Evolutionary conservation across 179 eudicot genomes (phyloP).

Genomic region (Camellia oleifera): DNA sequence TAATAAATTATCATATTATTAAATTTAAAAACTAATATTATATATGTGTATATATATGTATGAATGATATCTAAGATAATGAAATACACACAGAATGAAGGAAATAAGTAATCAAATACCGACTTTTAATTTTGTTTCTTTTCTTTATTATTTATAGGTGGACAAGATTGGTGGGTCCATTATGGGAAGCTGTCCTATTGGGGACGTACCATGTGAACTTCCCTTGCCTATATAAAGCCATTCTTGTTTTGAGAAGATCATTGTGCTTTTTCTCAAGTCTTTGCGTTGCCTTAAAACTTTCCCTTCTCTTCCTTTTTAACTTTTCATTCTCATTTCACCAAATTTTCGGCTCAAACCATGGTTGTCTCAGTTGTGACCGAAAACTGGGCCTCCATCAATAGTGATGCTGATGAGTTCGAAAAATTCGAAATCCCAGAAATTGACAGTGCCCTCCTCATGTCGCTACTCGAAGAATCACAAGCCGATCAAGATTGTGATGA

Average conservation of each 20-base stretch:
- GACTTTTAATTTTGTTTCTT: background rate
- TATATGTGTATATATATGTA: too few relatives aligned
- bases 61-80: too few relatives aligned
- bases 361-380: slow-evolving; percentile 15
- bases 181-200: too few relatives aligned
- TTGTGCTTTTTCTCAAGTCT: background rate
- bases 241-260: background rate
- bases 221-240: slow-evolving; percentile 3
- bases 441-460: slow-evolving; percentile 23
- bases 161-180: slow-evolving; percentile 1
- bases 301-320: background rate
- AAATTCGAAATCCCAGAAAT: slow-evolving; percentile 16
- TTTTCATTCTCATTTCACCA: background rate
- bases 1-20: too few relatives aligned
- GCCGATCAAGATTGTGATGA: slow-evolving; percentile 11
- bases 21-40: too few relatives aligned
- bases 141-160: background rate
- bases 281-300: background rate
- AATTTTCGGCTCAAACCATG: slow-evolving; percentile 1
- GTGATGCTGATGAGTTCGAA: background rate
- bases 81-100: too few relatives aligned
- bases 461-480: slow-evolving; percentile 32
- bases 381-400: slow-evolving; percentile 10
- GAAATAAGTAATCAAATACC: too few relatives aligned
- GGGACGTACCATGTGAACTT: background rate